Evolutionary conservation across 2,329 filamentous ascomycete species (phyloP).

Genomic region (Seiridium cupressi): DNA sequence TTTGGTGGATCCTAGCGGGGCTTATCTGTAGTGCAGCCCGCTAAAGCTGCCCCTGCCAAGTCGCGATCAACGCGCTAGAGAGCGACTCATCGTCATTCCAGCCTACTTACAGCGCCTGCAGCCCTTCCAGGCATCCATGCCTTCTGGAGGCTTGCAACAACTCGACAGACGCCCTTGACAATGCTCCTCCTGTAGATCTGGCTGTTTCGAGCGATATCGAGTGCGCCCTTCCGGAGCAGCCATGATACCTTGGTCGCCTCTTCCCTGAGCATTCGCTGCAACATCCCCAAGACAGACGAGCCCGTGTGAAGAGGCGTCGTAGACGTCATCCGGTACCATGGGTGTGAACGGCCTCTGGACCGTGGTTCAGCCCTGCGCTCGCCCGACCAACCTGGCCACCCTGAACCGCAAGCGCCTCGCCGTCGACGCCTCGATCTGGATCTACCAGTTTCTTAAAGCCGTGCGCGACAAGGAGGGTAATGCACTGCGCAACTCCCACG

Average conservation of each 20-base stretch:
- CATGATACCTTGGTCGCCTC: neutral
- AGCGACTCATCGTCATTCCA: conserved; percentile 5
- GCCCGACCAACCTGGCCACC: conserved; percentile 93
- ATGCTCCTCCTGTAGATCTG: neutral
- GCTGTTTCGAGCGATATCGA: neutral
- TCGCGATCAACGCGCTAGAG: conserved; percentile 7
- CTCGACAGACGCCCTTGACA: no score
- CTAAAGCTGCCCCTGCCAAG: neutral
- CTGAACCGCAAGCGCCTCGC: conserved; percentile 95
- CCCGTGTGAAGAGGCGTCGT: neutral
- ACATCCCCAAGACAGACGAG: neutral
- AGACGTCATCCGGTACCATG: conserved; percentile 52
- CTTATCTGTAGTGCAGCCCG: neutral
- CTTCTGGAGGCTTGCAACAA: no score
- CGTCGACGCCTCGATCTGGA: conserved; percentile 98
- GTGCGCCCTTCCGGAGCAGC: neutral
- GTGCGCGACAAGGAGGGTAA: conserved; percentile 98
- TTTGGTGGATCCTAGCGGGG: neutral
- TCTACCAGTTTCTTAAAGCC: conserved; percentile 98
- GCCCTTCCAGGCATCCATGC: neutral
- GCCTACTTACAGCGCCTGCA: neutral
- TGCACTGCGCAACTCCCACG: conserved; percentile 89
- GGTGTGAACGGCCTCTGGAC: conserved; percentile 98
- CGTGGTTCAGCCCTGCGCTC: conserved; percentile 89
- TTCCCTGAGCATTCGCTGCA: conserved; percentile 8